Conservation (phyloP, 108 stramenopile genomes). For the Cyclostephanos invisitatus region DNA sequence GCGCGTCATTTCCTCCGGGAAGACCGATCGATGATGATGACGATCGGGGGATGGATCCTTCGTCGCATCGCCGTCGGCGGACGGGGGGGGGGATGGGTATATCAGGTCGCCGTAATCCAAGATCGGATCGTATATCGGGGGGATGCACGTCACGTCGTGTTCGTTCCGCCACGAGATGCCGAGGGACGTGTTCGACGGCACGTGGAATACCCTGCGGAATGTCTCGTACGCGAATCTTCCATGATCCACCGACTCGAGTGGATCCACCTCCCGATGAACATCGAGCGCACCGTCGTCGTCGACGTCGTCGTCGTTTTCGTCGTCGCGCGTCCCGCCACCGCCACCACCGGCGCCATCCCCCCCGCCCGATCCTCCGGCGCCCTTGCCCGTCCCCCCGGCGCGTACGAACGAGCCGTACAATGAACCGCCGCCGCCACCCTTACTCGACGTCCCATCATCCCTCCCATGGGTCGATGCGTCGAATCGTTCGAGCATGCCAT, state of each 20-base stretch:
- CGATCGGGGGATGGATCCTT: background rate
- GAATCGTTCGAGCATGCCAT: background rate
- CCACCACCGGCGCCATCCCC: background rate
- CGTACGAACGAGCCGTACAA: slow-evolving; percentile 32
- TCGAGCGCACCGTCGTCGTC: slow-evolving; percentile 26
- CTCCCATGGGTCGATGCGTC: background rate
- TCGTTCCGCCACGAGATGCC: slow-evolving; percentile 54
- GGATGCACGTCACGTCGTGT: slow-evolving; percentile 54
- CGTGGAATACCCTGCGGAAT: slow-evolving; percentile 37
- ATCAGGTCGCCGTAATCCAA: slow-evolving; percentile 44
- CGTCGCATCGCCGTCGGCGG: background rate
- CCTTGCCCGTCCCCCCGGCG: slow-evolving; percentile 21
- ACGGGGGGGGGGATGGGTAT: background rate
- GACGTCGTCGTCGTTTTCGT: slow-evolving; percentile 2
- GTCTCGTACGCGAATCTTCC: slow-evolving; percentile 19
- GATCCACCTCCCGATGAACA: slow-evolving; percentile 44
- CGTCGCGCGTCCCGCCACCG: no score
- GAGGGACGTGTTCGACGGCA: slow-evolving; percentile 15
- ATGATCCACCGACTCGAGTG: slow-evolving; percentile 38
- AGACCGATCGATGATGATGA: slow-evolving; percentile 1
- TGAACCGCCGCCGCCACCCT: slow-evolving; percentile 5
- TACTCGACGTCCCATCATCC: background rate
- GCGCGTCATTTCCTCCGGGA: slow-evolving; percentile 50
- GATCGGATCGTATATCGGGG: slow-evolving; percentile 62
- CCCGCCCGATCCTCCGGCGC: slow-evolving; percentile 1